A percentile compares a stretch with the other conserved stretches of the same genome.
phyloP scores from a whole-genome alignment of 2,329 filamentous ascomycete species.

The Trichoderma hamatum region DNA sequence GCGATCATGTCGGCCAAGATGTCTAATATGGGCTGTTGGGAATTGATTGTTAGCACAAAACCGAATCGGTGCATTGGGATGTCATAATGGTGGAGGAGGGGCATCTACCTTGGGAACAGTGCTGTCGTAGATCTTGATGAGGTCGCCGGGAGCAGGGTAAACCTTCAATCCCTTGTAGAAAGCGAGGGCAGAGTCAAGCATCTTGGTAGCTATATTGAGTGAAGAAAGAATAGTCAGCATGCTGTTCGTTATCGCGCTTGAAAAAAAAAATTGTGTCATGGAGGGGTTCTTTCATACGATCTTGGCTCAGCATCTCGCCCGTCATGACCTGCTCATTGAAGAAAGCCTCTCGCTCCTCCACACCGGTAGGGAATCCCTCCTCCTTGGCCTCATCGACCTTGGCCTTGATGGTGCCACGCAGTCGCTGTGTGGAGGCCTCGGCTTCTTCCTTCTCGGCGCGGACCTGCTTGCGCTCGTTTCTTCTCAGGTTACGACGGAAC shows the following conservation, averaged over 20 bases:
- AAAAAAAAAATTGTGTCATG: background rate
- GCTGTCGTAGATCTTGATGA: conserved; percentile 98
- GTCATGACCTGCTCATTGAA: conserved; percentile 94
- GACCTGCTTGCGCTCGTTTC: conserved; percentile 73
- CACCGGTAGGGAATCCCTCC: conserved; percentile 86
- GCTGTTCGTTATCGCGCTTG: background rate
- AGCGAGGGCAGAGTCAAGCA: conserved; percentile 83
- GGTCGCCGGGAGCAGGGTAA: conserved; percentile 88
- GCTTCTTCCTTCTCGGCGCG: conserved; percentile 74
- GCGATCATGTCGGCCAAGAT: conserved; percentile 98
- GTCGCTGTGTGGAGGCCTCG: conserved; percentile 64
- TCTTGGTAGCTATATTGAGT: conserved; percentile 58
- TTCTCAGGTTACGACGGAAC: conserved; percentile 69
- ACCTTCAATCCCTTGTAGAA: conserved; percentile 99
- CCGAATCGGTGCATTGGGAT: background rate
- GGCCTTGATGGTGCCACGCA: conserved; percentile 73
- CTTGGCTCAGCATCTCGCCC: conserved; percentile 80
- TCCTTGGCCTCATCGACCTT: conserved; percentile 81
- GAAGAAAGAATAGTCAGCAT: background rate
- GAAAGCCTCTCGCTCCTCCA: conserved; percentile 92
- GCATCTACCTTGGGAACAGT: conserved; percentile 83
- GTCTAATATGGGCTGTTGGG: conserved; percentile 78
- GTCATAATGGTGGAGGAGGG: background rate
- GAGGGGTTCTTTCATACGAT: conserved; percentile 62
- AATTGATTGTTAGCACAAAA: background rate